Evolutionary conservation across 1,284 basidiomycete genomes (phyloP).

Genomic region (Apiotrichum gracile): DNA sequence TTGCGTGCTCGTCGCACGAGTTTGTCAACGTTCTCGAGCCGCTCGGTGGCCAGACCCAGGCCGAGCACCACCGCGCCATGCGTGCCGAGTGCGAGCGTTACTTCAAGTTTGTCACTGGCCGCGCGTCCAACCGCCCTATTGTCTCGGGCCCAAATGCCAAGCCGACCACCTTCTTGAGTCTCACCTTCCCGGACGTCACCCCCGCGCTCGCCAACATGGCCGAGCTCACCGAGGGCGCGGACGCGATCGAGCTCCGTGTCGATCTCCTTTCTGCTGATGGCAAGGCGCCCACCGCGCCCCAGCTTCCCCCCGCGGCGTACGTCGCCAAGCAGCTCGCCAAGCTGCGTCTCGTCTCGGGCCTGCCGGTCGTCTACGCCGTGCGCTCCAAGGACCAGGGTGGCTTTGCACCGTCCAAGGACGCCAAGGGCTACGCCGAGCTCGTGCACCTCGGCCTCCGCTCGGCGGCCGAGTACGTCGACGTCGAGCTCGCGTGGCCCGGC

Average conservation of each 20-base stretch:
- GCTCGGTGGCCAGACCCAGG: slow-evolving; percentile 29
- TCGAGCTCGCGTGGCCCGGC: slow-evolving; percentile 75
- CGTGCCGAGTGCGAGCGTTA: slow-evolving; percentile 52
- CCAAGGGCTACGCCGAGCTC: slow-evolving; percentile 70
- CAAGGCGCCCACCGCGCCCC: slow-evolving; percentile 46
- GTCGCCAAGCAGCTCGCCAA: slow-evolving; percentile 76
- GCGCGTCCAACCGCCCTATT: slow-evolving; percentile 58
- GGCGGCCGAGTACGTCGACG: slow-evolving; percentile 88
- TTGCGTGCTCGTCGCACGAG: slow-evolving; percentile 75
- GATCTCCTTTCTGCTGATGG: slow-evolving; percentile 68
- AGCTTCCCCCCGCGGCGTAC: slow-evolving; percentile 65
- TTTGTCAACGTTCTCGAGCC: slow-evolving; percentile 62
- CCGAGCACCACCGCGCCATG: slow-evolving; percentile 39
- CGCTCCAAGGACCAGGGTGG: slow-evolving; percentile 86
- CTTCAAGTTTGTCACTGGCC: slow-evolving; percentile 82
- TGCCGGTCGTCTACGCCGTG: slow-evolving; percentile 91
- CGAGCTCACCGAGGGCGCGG: slow-evolving; percentile 72
- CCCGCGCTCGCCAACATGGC: slow-evolving; percentile 65
- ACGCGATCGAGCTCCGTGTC: slow-evolving; percentile 88
- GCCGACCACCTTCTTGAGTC: slow-evolving; percentile 81
- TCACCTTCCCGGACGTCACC: slow-evolving; percentile 84
- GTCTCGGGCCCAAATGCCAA: slow-evolving; percentile 45
- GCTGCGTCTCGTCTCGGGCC: slow-evolving; percentile 66
- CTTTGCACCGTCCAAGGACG: slow-evolving; percentile 73
- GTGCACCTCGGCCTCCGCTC: slow-evolving; percentile 72